Base-by-base conservation (phyloP, 202 grass and related monocot species). In the Brachypodium distachyon region DNA sequence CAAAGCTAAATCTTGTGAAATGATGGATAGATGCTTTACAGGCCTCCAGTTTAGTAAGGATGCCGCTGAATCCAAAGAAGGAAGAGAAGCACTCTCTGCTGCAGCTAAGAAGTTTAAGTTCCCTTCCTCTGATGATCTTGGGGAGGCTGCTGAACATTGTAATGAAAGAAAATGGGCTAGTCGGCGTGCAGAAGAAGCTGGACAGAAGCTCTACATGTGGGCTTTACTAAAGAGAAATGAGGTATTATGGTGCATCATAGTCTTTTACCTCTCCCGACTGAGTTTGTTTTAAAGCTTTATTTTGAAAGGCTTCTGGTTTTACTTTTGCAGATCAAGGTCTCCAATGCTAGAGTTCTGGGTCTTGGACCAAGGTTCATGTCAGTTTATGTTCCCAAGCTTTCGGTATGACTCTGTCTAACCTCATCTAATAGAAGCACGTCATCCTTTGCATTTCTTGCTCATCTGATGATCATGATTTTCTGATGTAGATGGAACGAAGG, bases 281-380 rank as follows among this genome's bases (percentile, higher is more conserved):
- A 40, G 40, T 65, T 67, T 39, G 31, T 31, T 17, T 18, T 3
- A 14, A 63, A 58, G 7, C 62, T 70, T 84, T 69, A 71, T 76
- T 65, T 64, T 81, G n/a, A 76, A 21, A 10, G 73, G 18, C 18
- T 55, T 53, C 18, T 83, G 52, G 5, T 74, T 75, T 63, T 19
- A 9, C 56, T 71, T 88, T 82, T 87, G 55, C 89, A 98, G 96
- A 67, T 87, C 57, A 32, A 87, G 25, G 56, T 90, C 77, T 88
- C 82, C 61, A 80, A 81, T 81, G 91, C 91, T 61, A 92, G 91
- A 88, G 91, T 98, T 82, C 60, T 95, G 70, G 96, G 89, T 66
- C 77, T 98, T 46, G 96, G 96, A 80, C 91, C 91, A 46, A 98
- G 84, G 81, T 98, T 98, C 67, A 90, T 95, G 91, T 92, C 95